Conservation (phyloP, 768 basidiomycete genomes). For the Suillus tomentosus region DNA sequence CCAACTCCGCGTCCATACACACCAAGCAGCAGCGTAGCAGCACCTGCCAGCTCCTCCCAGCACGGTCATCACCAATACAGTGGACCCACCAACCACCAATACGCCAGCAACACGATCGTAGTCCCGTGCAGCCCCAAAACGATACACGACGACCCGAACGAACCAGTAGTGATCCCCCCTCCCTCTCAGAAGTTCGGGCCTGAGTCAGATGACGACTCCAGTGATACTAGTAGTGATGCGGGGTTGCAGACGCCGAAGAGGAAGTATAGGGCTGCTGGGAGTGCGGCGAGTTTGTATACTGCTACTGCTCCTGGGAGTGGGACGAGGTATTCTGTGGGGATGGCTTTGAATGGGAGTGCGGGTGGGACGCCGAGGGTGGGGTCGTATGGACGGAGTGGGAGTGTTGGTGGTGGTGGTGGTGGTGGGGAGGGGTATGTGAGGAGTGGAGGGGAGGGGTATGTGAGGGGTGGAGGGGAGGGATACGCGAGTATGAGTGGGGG, state of each 20-base stretch:
- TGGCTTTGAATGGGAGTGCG: neutral
- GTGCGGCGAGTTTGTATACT: conserved; percentile 16
- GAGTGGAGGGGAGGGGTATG: neutral
- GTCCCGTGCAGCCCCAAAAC: conserved; percentile 6
- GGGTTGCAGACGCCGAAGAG: conserved; percentile 29
- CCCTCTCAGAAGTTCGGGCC: conserved; percentile 21
- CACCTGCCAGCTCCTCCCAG: conserved; percentile 31
- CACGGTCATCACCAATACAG: neutral
- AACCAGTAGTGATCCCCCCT: conserved; percentile 32
- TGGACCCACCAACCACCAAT: neutral
- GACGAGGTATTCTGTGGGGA: conserved; percentile 2
- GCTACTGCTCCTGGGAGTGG: conserved; percentile 13
- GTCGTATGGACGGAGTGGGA: conserved; percentile 1
- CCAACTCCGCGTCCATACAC: conserved; percentile 25
- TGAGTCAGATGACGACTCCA: conserved; percentile 31
- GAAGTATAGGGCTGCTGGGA: conserved; percentile 26
- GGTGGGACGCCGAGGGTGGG: neutral
- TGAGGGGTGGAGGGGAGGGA: neutral
- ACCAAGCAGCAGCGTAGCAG: conserved; percentile 30
- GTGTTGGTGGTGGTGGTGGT: neutral
- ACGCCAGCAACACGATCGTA: conserved; percentile 4
- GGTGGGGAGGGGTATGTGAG: neutral
- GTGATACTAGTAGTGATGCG: conserved; percentile 33
- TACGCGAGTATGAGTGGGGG: neutral
- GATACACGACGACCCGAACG: conserved; percentile 4